These are phyloP conservation scores for Nissolia schottii DNA, from an alignment of 306 rosid genomes.

Conservation along the genomic window DNA sequence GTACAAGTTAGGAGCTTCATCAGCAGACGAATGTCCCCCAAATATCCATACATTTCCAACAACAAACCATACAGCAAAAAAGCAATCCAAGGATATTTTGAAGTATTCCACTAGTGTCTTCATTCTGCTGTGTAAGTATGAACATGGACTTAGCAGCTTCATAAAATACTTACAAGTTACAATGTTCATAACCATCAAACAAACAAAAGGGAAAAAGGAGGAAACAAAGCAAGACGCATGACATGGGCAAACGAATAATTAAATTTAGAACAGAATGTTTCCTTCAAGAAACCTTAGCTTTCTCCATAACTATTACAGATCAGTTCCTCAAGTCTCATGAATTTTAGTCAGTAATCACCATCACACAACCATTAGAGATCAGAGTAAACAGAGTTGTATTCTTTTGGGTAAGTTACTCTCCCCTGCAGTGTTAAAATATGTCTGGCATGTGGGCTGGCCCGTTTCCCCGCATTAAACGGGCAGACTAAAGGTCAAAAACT, in stretches of 20 bases:
- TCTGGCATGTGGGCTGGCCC: no score
- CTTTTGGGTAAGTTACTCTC: no score
- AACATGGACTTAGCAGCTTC: constrained; percentile 23
- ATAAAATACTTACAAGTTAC: constrained; percentile 17
- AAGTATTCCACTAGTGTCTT: constrained; percentile 80
- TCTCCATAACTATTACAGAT: neutral
- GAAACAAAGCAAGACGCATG: neutral
- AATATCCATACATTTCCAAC: constrained; percentile 99
- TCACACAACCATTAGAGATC: neutral
- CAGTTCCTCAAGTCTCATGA: neutral
- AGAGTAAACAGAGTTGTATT: neutral
- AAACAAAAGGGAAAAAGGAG: neutral
- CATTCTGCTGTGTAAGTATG: constrained; percentile 45
- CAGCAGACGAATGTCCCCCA: constrained; percentile 76
- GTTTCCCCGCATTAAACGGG: no score
- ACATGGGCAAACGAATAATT: neutral
- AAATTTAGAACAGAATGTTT: neutral
- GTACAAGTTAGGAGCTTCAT: constrained; percentile 85
- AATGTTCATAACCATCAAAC: constrained; percentile 3
- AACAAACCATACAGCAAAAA: constrained; percentile 97
- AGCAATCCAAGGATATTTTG: constrained; percentile 92
- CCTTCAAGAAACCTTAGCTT: neutral
- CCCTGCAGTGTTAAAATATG: no score
- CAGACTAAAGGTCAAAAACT: no score
- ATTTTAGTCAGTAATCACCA: neutral